Evolutionary conservation across 2,329 filamentous ascomycete species (phyloP).

Genomic region (Alternaria alternata): DNA sequence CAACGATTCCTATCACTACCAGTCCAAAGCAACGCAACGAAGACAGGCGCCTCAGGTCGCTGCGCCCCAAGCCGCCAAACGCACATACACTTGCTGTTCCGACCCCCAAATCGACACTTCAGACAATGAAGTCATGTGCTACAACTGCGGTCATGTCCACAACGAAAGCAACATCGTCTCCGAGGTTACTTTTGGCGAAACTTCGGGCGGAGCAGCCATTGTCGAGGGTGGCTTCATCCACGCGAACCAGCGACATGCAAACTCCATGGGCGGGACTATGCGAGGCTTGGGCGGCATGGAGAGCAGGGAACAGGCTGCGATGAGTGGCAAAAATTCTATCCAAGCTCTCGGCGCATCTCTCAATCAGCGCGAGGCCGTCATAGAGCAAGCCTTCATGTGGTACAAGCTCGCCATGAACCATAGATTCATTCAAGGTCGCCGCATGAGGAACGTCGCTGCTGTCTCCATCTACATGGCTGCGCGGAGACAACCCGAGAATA

Average conservation of each 20-base stretch:
- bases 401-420: constrained; percentile 64
- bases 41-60: constrained; percentile 29
- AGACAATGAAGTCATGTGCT: constrained; percentile 60
- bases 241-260: constrained; percentile 82
- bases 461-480: constrained; percentile 91
- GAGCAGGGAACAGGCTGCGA: constrained; percentile 71
- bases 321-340: constrained; percentile 58
- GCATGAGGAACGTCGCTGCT: constrained; percentile 84
- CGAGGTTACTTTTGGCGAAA: constrained; percentile 91
- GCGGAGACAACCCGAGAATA: constrained; percentile 78
- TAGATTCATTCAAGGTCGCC: constrained; percentile 72
- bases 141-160: constrained; percentile 83
- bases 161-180: constrained; percentile 89
- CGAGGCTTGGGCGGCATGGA: constrained; percentile 59
- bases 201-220: constrained; percentile 81
- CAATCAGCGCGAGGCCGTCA: constrained; percentile 47
- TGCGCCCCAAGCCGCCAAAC: constrained; percentile 21
- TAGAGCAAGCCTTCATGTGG: constrained; percentile 52
- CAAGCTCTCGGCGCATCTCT: constrained; percentile 50
- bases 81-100: constrained; percentile 39
- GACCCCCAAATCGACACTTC: constrained; percentile 34
- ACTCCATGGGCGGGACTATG: constrained; percentile 61
- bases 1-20: constrained; percentile 27
- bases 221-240: constrained; percentile 90
- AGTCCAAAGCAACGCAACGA: constrained; percentile 31